These are phyloP conservation scores for Logfia minima DNA, from an alignment of 129 eudicot genomes.

Conservation along the genomic window DNA sequence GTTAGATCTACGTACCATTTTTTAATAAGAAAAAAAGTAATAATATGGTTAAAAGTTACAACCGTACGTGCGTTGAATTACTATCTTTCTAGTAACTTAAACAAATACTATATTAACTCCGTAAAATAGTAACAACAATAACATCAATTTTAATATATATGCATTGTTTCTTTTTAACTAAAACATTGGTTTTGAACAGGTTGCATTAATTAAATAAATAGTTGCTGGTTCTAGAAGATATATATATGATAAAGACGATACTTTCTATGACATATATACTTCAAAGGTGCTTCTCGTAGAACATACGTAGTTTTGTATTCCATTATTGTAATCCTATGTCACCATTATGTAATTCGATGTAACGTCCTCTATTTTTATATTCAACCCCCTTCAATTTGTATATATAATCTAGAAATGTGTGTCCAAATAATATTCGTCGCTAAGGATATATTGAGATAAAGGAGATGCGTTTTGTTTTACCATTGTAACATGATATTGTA, in stretches of 20 bases:
- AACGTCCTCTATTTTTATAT: background rate
- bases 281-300: background rate
- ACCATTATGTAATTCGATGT: background rate
- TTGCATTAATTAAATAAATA: background rate
- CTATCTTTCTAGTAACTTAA: no score
- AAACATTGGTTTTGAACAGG: background rate
- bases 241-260: background rate
- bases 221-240: conserved; percentile 9
- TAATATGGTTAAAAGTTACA: no score
- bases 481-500: no score
- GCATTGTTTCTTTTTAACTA: background rate
- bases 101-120: no score
- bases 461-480: background rate
- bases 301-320: background rate
- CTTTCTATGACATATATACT: background rate
- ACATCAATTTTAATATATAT: no score
- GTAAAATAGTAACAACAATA: background rate
- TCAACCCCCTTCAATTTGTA: conserved; percentile 4
- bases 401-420: background rate
- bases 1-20: no score
- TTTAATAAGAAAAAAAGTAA: no score
- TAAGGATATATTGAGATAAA: background rate
- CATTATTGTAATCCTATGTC: background rate
- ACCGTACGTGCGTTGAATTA: no score
- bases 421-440: background rate